Evolutionary conservation across 2,329 filamentous ascomycete species (phyloP).

Genomic region (Xylaria digitata): DNA sequence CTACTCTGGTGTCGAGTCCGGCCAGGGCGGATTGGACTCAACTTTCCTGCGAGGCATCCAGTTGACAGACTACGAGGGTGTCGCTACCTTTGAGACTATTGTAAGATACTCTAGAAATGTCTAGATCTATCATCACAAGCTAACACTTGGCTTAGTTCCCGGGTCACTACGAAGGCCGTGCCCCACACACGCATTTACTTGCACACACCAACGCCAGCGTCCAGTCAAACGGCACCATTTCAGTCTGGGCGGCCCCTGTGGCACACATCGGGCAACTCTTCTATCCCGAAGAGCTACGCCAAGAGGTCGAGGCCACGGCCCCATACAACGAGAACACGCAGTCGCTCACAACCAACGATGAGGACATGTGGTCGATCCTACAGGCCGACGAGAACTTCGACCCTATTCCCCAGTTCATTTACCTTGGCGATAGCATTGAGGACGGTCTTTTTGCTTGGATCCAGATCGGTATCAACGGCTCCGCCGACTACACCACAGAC

Average conservation of each 20-base stretch:
- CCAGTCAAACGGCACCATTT: conserved; percentile 49
- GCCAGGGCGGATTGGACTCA: conserved; percentile 51
- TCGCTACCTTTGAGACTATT: conserved; percentile 60
- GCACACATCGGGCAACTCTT: conserved; percentile 52
- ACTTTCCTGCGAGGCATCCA: conserved; percentile 63
- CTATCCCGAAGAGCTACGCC: conserved; percentile 48
- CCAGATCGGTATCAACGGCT: conserved; percentile 58
- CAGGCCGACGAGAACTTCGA: conserved; percentile 51
- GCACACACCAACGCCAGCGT: conserved; percentile 47
- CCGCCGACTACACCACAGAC: conserved; percentile 49
- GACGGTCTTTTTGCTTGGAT: conserved; percentile 63
- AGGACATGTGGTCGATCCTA: conserved; percentile 50
- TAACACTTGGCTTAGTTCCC: conserved; percentile 50
- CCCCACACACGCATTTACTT: conserved; percentile 57
- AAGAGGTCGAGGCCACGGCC: conserved; percentile 46
- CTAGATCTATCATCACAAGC: not conserved
- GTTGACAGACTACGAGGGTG: conserved; percentile 58
- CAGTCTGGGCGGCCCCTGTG: conserved; percentile 46
- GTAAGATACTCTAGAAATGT: conserved; percentile 12
- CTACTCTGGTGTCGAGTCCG: conserved; percentile 53
- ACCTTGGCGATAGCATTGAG: conserved; percentile 60
- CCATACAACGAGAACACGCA: conserved; percentile 50
- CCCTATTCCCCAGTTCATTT: conserved; percentile 64
- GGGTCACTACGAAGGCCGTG: conserved; percentile 55
- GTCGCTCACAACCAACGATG: conserved; percentile 48